Evolutionary conservation across 2,329 filamentous ascomycete genomes (phyloP).

Genomic region (Tolypocladium pustulatum): DNA sequence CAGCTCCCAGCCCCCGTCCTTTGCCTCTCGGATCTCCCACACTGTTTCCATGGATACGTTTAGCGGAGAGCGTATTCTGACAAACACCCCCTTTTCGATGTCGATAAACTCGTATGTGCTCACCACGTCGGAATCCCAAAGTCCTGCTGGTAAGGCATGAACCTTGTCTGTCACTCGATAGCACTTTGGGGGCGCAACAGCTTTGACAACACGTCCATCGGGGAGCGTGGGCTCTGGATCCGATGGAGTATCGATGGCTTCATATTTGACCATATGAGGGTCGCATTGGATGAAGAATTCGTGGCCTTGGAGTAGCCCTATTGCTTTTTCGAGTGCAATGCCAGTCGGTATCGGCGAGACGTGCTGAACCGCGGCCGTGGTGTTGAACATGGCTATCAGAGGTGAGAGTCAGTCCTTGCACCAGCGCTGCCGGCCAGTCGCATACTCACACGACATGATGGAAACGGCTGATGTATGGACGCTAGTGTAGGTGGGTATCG

Average conservation of each 20-base stretch:
- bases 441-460: conserved; percentile 10
- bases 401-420: background rate
- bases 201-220: conserved; percentile 12
- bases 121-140: conserved; percentile 44
- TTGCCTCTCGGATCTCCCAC: conserved; percentile 30
- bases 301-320: conserved; percentile 39
- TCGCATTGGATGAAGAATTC: conserved; percentile 41
- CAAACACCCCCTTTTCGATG: conserved; percentile 37
- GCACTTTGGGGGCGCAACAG: conserved; percentile 19
- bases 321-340: conserved; percentile 21
- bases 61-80: conserved; percentile 39
- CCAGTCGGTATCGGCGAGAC: conserved; percentile 29
- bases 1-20: conserved; percentile 26
- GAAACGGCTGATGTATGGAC: background rate
- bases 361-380: conserved; percentile 31
- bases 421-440: background rate
- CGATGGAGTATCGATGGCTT: conserved; percentile 19
- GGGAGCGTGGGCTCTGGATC: conserved; percentile 19
- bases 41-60: conserved; percentile 41
- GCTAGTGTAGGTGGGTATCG: background rate
- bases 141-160: conserved; percentile 40
- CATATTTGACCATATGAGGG: conserved; percentile 37
- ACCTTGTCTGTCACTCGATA: conserved; percentile 40
- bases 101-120: conserved; percentile 45
- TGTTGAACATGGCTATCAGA: conserved; percentile 28